These are phyloP conservation scores for Coffea eugenioides DNA, from an alignment of 257 asterid species.

Conservation along the genomic window DNA sequence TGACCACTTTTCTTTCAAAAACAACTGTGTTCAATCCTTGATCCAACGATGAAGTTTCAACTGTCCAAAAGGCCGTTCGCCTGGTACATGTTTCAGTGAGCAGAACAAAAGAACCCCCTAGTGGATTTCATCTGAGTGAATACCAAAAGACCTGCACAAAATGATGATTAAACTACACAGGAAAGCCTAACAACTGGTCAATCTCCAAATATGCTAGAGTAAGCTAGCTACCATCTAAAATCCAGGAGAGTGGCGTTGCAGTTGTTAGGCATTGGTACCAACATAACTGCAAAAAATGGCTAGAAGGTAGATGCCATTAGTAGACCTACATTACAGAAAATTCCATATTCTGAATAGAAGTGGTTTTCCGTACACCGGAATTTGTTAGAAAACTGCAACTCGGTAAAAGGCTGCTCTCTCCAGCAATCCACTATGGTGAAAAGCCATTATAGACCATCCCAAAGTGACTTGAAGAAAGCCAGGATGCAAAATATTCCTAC, in stretches of 20 bases:
- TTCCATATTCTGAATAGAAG: neutral
- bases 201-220: neutral
- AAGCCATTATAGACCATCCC: neutral
- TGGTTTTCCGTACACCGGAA: neutral
- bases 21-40: neutral
- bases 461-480: no score
- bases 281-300: neutral
- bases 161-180: neutral
- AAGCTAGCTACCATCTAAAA: neutral
- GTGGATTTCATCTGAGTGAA: neutral
- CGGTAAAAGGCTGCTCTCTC: neutral
- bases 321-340: neutral
- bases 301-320: no score
- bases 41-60: neutral
- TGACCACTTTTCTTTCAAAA: neutral
- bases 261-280: neutral
- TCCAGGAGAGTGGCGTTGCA: neutral
- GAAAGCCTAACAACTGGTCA: neutral
- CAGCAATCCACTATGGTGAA: neutral
- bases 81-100: neutral
- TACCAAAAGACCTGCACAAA: neutral
- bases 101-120: no score
- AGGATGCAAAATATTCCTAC: neutral
- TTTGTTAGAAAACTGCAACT: neutral
- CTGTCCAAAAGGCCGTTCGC: neutral